Base-by-base conservation (phyloP, 305 asterid genomes). In the Striga hermonthica region DNA sequence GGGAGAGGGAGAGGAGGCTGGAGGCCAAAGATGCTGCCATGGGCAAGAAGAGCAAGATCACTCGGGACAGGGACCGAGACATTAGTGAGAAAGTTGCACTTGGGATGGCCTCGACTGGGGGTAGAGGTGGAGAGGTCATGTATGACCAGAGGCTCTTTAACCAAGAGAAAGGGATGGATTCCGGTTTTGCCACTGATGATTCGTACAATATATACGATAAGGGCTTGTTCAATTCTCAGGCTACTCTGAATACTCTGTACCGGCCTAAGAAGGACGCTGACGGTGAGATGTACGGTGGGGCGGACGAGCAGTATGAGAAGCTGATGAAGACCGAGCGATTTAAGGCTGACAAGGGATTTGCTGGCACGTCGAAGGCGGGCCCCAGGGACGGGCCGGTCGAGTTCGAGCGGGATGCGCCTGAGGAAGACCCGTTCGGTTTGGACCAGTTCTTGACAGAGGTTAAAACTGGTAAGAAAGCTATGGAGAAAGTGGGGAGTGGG, bases 341-440 rank as follows among this genome's bases (percentile, higher is more conserved):
- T 35, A 57, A 56, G 44, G 44, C 62, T n/a, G 41, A 35, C 16
- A 57, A 13, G 6, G 62, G 44, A 57, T 57, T 57, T 12, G 44
- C 22, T 4, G 62, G 62, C 40, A 57, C 62, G 1, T 55, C 41
- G 4, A 9, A 57, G 45, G 37, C 44, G 0, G 62, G 62, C 3
- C 62, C 62, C 4, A 57, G 62, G 37, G 44, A 57, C 1, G 12
- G 44, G 28, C 62, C 62, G 6, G 45, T 57, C 12, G 62, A 57
- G 15, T 57, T 57, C 11, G 62, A 57, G 62, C 11, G 12, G 7
- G 62, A 55, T 8, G 37, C 14, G 41, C 60, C 41, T 4, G 95
- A 91, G 74, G 95, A 89, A 70, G 98, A 91, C 85, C 98, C 96
- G 4, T 91, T 91, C 35, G 96, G 96, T 64, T 75, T 91, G 61